phyloP scores from a whole-genome alignment of 495 filamentous ascomycete genomes.

The Penicillium ochrochloron region DNA sequence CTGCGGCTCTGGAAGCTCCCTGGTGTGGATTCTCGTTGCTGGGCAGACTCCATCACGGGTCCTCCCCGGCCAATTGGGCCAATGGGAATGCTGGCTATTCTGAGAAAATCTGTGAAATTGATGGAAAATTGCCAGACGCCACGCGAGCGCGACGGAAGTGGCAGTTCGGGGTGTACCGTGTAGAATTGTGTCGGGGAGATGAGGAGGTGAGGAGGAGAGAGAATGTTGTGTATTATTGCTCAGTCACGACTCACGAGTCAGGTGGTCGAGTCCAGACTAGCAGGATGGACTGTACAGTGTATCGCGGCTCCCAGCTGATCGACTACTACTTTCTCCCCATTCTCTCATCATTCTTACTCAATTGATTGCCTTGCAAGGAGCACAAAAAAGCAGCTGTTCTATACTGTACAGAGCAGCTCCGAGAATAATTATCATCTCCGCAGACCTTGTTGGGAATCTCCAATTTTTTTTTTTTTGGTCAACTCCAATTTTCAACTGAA shows the following conservation, averaged over 20 bases:
- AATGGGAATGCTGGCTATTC: slow-evolving; percentile 18
- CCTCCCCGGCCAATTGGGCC: slow-evolving; percentile 30
- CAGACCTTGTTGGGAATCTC: slow-evolving; percentile 8
- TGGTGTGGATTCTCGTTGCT: slow-evolving; percentile 27
- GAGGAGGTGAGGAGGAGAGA: neutral
- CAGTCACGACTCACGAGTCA: no score
- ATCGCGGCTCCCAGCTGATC: slow-evolving; percentile 16
- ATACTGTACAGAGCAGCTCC: neutral
- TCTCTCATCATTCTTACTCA: slow-evolving; percentile 3
- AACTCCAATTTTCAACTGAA: slow-evolving; percentile 4
- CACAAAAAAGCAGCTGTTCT: neutral
- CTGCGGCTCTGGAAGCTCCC: slow-evolving; percentile 41
- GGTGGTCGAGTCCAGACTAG: neutral
- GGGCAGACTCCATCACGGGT: slow-evolving; percentile 15
- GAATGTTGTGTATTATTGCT: neutral
- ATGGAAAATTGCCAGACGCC: slow-evolving; percentile 9
- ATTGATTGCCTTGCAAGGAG: neutral
- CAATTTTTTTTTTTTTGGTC: neutral
- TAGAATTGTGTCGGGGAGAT: slow-evolving; percentile 18
- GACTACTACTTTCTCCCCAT: neutral
- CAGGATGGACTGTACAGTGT: slow-evolving; percentile 19
- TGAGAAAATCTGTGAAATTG: neutral
- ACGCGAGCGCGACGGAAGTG: slow-evolving; percentile 18
- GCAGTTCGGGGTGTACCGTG: slow-evolving; percentile 33
- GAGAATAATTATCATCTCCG: slow-evolving; percentile 20